phyloP scores from a whole-genome alignment of 768 basidiomycete species.

The Leucosporidium yakuticum region DNA sequence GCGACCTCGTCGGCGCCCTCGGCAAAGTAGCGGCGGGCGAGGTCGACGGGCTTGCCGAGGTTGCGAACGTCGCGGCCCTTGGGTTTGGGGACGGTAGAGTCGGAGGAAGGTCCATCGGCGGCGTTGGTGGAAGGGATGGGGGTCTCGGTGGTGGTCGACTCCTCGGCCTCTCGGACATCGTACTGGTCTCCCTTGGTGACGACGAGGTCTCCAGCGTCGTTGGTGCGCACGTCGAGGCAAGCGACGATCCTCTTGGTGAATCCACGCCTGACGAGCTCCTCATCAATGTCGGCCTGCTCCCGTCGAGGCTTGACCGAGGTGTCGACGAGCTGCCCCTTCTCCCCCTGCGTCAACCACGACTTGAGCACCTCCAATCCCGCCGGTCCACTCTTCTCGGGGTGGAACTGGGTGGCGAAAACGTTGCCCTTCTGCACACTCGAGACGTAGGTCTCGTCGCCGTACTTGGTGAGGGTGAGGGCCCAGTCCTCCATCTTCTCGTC shows the following conservation, averaged over 20 bases:
- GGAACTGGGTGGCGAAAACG: constrained; percentile 90
- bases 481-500: constrained; percentile 61
- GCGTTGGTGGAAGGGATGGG: constrained; percentile 34
- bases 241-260: constrained; percentile 93
- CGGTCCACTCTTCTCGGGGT: constrained; percentile 91
- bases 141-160: constrained; percentile 17
- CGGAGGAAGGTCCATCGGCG: constrained; percentile 10
- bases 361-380: constrained; percentile 76
- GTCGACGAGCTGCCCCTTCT: constrained; percentile 21
- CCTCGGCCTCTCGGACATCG: constrained; percentile 31
- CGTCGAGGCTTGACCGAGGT: background rate
- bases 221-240: constrained; percentile 94
- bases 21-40: constrained; percentile 76
- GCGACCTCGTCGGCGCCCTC: constrained; percentile 94
- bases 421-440: constrained; percentile 75
- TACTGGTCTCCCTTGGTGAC: constrained; percentile 99
- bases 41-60: constrained; percentile 91
- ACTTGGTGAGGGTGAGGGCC: constrained; percentile 81
- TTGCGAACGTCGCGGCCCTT: constrained; percentile 62
- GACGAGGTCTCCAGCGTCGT: constrained; percentile 91
- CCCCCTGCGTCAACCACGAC: constrained; percentile 57
- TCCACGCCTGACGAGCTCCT: constrained; percentile 46
- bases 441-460: constrained; percentile 86
- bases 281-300: constrained; percentile 18
- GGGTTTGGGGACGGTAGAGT: constrained; percentile 25